A percentile compares a stretch with the other conserved stretches of the same genome.
Conservation (phyloP, 2,329 filamentous ascomycete genomes). For the Zymoseptoria tritici region DNA sequence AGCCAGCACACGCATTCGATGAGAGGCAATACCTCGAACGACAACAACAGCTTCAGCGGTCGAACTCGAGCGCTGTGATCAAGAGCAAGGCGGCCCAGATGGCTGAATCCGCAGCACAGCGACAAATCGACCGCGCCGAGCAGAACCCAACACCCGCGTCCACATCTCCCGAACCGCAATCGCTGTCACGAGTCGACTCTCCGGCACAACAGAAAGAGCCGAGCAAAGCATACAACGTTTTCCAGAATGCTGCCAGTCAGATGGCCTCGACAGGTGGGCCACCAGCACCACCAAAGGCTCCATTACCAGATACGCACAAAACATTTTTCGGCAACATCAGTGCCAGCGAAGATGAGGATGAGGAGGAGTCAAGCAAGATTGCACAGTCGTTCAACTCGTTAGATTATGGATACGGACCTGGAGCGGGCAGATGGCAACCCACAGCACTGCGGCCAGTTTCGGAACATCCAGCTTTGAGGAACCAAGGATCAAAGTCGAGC, state of each 20-base stretch:
- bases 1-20: constrained; percentile 69
- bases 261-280: constrained; percentile 22
- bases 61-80: constrained; percentile 19
- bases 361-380: constrained; percentile 21
- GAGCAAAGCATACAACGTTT: constrained; percentile 36
- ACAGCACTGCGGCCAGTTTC: constrained; percentile 28
- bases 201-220: constrained; percentile 27
- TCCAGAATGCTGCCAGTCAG: constrained; percentile 39
- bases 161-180: constrained; percentile 9
- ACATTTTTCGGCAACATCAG: constrained; percentile 35
- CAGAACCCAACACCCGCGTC: constrained; percentile 14
- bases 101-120: constrained; percentile 17
- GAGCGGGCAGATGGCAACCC: constrained; percentile 24
- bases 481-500: constrained; percentile 17
- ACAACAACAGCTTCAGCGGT: constrained; percentile 69
- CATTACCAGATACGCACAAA: constrained; percentile 26
- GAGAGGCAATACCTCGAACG: constrained; percentile 78
- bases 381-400: constrained; percentile 13
- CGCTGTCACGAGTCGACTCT: constrained; percentile 22
- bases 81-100: constrained; percentile 11
- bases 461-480: constrained; percentile 29
- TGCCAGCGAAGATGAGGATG: constrained; percentile 35
- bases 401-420: constrained; percentile 21
- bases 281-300: constrained; percentile 9
- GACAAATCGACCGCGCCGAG: constrained; percentile 19